Conservation (phyloP, 2,329 filamentous ascomycete species). For the Pseudocercospora crystallina region DNA sequence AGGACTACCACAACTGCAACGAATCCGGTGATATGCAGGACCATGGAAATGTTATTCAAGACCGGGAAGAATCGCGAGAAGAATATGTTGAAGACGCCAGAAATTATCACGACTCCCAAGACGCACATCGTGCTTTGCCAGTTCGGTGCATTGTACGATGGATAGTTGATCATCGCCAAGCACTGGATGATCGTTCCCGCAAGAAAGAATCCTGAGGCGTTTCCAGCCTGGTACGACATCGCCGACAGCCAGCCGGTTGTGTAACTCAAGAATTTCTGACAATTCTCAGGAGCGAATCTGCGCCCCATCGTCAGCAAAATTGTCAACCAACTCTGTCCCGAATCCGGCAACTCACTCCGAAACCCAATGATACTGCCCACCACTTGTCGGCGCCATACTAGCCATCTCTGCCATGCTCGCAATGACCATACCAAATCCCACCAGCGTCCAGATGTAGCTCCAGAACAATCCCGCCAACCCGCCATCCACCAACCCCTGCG, state of each 20-base stretch:
- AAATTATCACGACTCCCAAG: constrained; percentile 19
- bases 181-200: constrained; percentile 23
- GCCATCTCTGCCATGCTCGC: constrained; percentile 32
- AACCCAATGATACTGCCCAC: constrained; percentile 20
- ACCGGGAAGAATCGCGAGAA: constrained; percentile 20
- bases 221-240: constrained; percentile 24
- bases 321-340: background rate
- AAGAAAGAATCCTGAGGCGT: constrained; percentile 23
- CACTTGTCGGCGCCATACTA: constrained; percentile 33
- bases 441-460: constrained; percentile 21
- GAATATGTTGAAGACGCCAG: constrained; percentile 22
- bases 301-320: background rate
- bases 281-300: constrained; percentile 17
- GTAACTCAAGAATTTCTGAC: constrained; percentile 30
- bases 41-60: constrained; percentile 22
- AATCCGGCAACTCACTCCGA: background rate
- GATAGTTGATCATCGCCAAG: constrained; percentile 22
- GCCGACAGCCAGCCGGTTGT: constrained; percentile 22
- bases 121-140: constrained; percentile 24
- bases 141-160: constrained; percentile 16
- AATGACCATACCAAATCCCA: constrained; percentile 23
- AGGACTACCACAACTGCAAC: constrained; percentile 20
- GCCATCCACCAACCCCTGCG: constrained; percentile 22
- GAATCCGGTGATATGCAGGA: constrained; percentile 19
- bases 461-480: constrained; percentile 21